Conservation (phyloP, 441 rosid species). For the Gossypium trilobum region DNA sequence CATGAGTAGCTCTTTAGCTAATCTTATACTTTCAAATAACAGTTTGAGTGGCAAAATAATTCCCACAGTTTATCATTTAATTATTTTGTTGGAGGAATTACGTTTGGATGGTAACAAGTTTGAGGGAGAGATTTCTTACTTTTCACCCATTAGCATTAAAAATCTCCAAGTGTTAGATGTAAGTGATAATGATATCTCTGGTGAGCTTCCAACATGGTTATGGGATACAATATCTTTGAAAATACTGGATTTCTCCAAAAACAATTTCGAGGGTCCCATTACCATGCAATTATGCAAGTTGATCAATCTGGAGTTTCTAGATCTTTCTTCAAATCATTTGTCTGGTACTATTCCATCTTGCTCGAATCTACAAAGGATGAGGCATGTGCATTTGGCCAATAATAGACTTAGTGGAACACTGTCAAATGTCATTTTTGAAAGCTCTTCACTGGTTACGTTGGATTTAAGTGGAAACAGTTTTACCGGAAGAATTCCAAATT, state of each 20-base stretch:
- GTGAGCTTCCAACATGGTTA: not conserved
- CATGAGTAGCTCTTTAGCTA: not conserved
- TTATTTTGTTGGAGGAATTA: not conserved
- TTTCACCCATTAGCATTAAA: not conserved
- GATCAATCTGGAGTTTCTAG: too few relatives aligned
- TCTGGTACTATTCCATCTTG: not conserved
- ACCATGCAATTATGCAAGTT: too few relatives aligned
- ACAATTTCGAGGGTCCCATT: not conserved
- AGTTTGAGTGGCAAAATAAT: not conserved
- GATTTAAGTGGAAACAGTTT: not conserved
- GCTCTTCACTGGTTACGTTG: not conserved
- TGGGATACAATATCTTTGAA: not conserved
- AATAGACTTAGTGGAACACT: not conserved
- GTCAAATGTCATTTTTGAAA: not conserved
- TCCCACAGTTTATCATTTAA: not conserved
- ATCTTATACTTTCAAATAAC: not conserved
- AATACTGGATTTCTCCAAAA: not conserved
- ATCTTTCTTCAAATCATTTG: not conserved
- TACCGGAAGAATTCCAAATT: not conserved
- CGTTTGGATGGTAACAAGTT: conserved; percentile 8
- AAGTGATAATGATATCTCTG: not conserved
- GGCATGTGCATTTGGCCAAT: not conserved
- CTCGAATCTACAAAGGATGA: not conserved
- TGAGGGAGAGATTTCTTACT: not conserved
- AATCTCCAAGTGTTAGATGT: not conserved